Base-by-base conservation (phyloP, 176 grass and related monocot genomes). In the Puccinellia tenuiflora region DNA sequence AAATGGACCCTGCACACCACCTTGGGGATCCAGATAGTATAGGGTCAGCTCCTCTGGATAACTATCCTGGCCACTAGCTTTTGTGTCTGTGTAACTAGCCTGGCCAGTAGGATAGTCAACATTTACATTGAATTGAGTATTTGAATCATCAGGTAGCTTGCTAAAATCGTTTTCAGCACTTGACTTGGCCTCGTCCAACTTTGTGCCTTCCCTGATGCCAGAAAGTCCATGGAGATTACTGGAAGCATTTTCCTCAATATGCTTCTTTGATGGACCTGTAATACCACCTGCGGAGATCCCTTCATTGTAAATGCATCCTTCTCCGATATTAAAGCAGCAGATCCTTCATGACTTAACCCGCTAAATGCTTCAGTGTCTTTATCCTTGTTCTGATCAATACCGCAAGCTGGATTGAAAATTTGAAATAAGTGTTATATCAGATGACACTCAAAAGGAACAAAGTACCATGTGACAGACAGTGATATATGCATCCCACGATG, bases 1-100 rank as follows among this genome's bases (percentile, higher is more conserved):
- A 86, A 99, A 99, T 79, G 97, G 93, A 40, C 97, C 97, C 70
- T 99, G 97, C 63, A 96, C 85, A 8, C 85, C 89, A 70, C 97
- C 97, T 87, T 99, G 97, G 14, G 97, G 97, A 83, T 99, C 97
- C 77, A 82, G 84, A 83, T 99, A 99, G 82, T 82, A 99, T 52
- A 99, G 89, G 48, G 93, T 99, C 78, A 99, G 75, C 25, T 99
- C 93, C 69, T 99, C 93, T 53, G 86, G 91, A 78, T 51, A 63
- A 75, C 65, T 79, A 79, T 52, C 65, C 52, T 82, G 83, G 51
- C 47, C 75, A 53, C 85, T 31, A 64, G 40, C 43, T 75, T 95
- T 92, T 47, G 66, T 59, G 26, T 84, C 85, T 33, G 38, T 24
- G 38, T 88, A 63, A 65, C 9, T 83, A 50, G 25, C 43, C 43